phyloP scores from a whole-genome alignment of 441 rosid species.

The Arabidopsis lyrata region DNA sequence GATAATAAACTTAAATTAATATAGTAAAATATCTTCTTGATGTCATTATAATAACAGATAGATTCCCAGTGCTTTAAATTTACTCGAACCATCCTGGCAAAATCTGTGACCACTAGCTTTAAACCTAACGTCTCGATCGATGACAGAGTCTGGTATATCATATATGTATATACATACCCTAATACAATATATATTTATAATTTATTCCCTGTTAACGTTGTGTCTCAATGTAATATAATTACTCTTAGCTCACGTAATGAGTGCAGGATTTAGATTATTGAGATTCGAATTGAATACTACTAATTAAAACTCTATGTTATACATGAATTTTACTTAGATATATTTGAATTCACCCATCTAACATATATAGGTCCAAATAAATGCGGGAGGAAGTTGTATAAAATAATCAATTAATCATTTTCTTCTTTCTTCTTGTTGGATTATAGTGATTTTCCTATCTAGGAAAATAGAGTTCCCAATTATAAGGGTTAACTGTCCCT shows the following conservation, averaged over 20 bases:
- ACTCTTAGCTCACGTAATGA: neutral
- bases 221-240: neutral
- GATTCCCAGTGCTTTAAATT: conserved; percentile 32
- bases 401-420: conserved; percentile 19
- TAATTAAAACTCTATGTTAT: too few species aligned
- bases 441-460: neutral
- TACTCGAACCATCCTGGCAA: conserved; percentile 40
- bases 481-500: conserved; percentile 30
- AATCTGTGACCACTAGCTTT: conserved; percentile 39
- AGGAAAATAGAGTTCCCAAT: conserved; percentile 21
- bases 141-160: conserved; percentile 15
- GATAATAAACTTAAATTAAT: neutral
- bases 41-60: conserved; percentile 42
- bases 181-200: neutral
- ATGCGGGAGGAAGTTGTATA: conserved; percentile 35
- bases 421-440: neutral
- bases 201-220: neutral
- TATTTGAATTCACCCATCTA: neutral
- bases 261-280: too few species aligned
- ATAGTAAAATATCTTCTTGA: conserved; percentile 15
- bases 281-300: too few species aligned
- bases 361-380: conserved; percentile 26
- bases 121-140: conserved; percentile 33
- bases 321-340: too few species aligned
- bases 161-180: neutral